Conservation (phyloP, 2,329 filamentous ascomycete species). For the Magnaporthiopsis poae region DNA sequence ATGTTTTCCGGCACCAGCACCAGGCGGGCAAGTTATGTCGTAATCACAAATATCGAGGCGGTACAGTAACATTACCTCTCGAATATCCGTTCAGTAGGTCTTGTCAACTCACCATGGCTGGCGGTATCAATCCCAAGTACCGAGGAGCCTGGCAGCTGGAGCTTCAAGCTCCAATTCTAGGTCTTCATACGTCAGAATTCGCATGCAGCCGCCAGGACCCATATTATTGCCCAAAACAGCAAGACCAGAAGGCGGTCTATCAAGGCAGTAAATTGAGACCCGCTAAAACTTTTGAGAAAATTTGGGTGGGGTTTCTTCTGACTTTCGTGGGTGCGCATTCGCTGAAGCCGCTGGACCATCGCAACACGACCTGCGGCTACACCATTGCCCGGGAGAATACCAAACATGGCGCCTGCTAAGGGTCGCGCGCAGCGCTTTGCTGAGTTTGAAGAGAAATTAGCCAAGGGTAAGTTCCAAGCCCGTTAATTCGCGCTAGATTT, state of each 20-base stretch:
- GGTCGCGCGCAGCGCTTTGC: conserved; percentile 51
- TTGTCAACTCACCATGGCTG: too few relatives aligned
- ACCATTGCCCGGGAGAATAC: conserved; percentile 1
- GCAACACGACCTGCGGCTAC: conserved; percentile 16
- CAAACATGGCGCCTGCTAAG: conserved; percentile 39
- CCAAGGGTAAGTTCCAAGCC: conserved; percentile 41
- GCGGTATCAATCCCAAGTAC: too few relatives aligned
- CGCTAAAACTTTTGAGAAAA: conserved; percentile 9
- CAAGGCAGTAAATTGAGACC: conserved; percentile 7
- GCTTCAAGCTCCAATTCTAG: background rate
- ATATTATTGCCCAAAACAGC: background rate
- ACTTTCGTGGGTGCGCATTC: conserved; percentile 6
- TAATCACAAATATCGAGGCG: background rate
- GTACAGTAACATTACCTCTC: background rate
- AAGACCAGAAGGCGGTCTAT: conserved; percentile 6
- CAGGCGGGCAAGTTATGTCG: background rate
- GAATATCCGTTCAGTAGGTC: background rate
- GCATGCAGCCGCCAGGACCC: background rate
- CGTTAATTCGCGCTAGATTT: background rate
- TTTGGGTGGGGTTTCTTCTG: conserved; percentile 3
- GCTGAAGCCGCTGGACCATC: conserved; percentile 1
- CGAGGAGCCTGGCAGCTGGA: too few relatives aligned
- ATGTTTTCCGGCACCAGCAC: conserved; percentile 9
- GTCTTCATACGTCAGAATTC: background rate
- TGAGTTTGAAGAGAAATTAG: conserved; percentile 51